Conservation (phyloP, 1,139 yeast genomes). For the Candida glucosophila region DNA sequence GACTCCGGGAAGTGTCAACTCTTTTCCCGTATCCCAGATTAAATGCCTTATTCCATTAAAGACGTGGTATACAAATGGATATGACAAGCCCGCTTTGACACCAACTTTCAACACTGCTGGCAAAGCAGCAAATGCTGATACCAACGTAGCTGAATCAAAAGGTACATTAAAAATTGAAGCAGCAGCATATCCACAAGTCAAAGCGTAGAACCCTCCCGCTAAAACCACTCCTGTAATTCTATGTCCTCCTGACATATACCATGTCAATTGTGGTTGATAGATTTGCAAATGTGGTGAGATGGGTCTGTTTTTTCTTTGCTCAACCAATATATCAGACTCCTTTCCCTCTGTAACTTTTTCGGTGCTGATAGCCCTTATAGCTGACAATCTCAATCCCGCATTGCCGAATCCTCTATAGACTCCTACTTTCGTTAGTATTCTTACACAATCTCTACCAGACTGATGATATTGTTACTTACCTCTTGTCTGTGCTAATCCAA, state of each 20-base stretch:
- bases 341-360: slow-evolving; percentile 53
- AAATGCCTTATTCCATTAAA: slow-evolving; percentile 88
- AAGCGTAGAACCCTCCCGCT: slow-evolving; percentile 71
- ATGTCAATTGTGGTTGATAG: slow-evolving; percentile 84
- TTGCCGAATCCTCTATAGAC: too few relatives aligned
- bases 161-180: slow-evolving; percentile 56
- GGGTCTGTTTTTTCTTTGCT: slow-evolving; percentile 86
- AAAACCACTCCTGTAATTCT: slow-evolving; percentile 83
- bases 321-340: slow-evolving; percentile 62
- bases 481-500: slow-evolving; percentile 14
- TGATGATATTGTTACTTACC: slow-evolving; percentile 8
- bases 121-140: slow-evolving; percentile 44
- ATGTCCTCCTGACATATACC: slow-evolving; percentile 73
- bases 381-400: slow-evolving; percentile 2
- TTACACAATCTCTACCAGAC: background rate
- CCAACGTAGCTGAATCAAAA: slow-evolving; percentile 55
- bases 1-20: slow-evolving; percentile 76
- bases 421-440: slow-evolving; percentile 3
- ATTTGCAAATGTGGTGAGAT: slow-evolving; percentile 84
- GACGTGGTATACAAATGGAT: slow-evolving; percentile 81
- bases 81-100: slow-evolving; percentile 62
- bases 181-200: slow-evolving; percentile 69
- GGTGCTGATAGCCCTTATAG: slow-evolving; percentile 37
- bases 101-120: slow-evolving; percentile 56
- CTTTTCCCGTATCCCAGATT: slow-evolving; percentile 82